Percentiles rank a stretch among this genome's conserved stretches.
Evolutionary conservation across 805 yeast genomes (phyloP).

Genomic region (Ogataea henricii): DNA sequence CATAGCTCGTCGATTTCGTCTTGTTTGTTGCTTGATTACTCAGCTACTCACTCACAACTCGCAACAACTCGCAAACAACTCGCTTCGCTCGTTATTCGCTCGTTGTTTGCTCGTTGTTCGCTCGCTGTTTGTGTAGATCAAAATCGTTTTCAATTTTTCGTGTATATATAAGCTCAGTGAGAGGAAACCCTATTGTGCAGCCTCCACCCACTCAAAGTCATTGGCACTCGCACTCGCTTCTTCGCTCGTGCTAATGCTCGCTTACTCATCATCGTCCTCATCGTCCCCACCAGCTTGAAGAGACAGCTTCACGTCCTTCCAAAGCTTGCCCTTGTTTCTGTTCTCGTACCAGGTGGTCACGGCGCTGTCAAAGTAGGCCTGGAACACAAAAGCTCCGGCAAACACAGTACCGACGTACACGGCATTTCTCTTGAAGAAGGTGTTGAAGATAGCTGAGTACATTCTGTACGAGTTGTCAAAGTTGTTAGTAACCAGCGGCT

Average conservation of each 20-base stretch:
- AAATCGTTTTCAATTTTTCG: background rate
- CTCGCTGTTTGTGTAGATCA: background rate
- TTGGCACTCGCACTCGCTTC: conserved; percentile 28
- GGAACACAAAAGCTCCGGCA: conserved; percentile 83
- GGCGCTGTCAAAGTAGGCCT: conserved; percentile 68
- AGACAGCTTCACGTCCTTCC: conserved; percentile 74
- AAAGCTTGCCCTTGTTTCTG: conserved; percentile 83
- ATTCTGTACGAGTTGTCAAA: conserved; percentile 7
- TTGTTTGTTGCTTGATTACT: no score
- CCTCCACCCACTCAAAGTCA: background rate
- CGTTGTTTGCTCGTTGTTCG: no score
- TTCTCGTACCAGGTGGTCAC: conserved; percentile 70
- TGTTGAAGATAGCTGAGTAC: conserved; percentile 57
- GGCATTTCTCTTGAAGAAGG: conserved; percentile 86
- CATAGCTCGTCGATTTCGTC: no score
- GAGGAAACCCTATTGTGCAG: no score
- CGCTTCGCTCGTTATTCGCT: no score
- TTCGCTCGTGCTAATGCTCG: background rate
- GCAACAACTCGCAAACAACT: no score
- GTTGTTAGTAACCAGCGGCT: background rate
- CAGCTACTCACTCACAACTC: no score
- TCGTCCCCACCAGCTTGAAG: conserved; percentile 59
- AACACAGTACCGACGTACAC: conserved; percentile 81
- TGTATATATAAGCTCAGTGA: background rate
- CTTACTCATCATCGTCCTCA: conserved; percentile 60